phyloP scores from a whole-genome alignment of 495 filamentous ascomycete species.

The Apiosordaria backusii region DNA sequence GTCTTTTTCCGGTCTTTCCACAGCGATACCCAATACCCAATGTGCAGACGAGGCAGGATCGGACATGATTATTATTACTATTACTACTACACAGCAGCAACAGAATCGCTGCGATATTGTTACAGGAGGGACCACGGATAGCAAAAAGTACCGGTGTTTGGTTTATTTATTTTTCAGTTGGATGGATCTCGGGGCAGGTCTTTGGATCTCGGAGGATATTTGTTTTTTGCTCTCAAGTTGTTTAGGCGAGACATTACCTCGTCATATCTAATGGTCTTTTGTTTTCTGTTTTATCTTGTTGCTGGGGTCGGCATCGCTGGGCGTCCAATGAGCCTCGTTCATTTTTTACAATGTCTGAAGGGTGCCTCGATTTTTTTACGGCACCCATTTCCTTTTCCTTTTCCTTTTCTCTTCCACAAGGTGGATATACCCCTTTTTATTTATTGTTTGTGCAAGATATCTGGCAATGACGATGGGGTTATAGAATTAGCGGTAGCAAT shows the following conservation, averaged over 20 bases:
- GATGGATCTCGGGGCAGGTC: not conserved
- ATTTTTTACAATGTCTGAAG: constrained; percentile 20
- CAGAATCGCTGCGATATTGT: constrained; percentile 1
- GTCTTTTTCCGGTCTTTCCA: constrained; percentile 21
- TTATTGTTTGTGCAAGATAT: constrained; percentile 9
- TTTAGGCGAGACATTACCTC: not conserved
- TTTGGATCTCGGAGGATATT: constrained; percentile 7
- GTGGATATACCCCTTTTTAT: constrained; percentile 37
- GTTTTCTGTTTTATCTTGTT: constrained; percentile 5
- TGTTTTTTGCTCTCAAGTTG: not conserved
- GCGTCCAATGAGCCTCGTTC: constrained; percentile 15
- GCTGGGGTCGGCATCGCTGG: constrained; percentile 14
- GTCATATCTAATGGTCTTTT: constrained; percentile 10
- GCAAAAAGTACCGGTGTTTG: constrained; percentile 15
- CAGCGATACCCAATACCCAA: constrained; percentile 23
- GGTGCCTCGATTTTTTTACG: constrained; percentile 21
- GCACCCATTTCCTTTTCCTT: constrained; percentile 15
- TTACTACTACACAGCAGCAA: not conserved
- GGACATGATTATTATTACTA: constrained; percentile 6
- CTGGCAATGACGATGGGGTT: not conserved
- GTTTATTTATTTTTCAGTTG: constrained; percentile 15
- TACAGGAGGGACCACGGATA: constrained; percentile 9
- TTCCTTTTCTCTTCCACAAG: constrained; percentile 27
- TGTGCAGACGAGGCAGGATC: constrained; percentile 18
- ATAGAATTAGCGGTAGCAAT: not conserved